Evolutionary conservation across 257 asterid species (phyloP), one percentile per base, ranked within the genome.

Genomic region (Cruciata laevipes): DNA sequence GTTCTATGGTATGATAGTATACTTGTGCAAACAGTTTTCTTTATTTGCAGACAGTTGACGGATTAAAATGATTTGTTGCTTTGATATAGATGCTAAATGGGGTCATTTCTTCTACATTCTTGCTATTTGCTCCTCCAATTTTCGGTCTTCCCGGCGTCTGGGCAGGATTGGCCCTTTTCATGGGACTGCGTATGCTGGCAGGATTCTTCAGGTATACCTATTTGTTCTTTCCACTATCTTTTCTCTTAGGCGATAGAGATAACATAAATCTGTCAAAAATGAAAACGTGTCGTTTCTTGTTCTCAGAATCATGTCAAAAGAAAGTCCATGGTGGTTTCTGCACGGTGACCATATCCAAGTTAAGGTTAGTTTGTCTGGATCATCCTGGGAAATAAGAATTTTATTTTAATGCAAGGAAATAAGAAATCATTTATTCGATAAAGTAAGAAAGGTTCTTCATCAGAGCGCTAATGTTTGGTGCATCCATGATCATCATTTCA

Each of bases 321-420:
- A 37, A 38, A 86, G 97, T 61, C 98, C 98, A 2, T 93, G 98
- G 98, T 93, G 98, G 98, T 93, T 93, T 79, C 80, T 93, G 75
- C 97, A 89, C 71, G 78, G 75, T 49, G 84, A 77, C 72, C 66
- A 71, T 55, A 73, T 74, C 30, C 75, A 66, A 67, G 74, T 77
- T 71, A 71, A 87, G 95, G 91, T 85, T 53, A 65, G 86, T 47
- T 20, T 47, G 53, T 47, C 20, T 3, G 53, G 18, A 47, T 47
- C 53, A 47, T 47, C 51, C 51, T 42, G 51, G 16, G 5, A 42
- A 42, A 42, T 42, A 0, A 3, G n/a, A 2, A 12, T 42, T 42
- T 18, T 11, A 13, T 42, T 12, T n/a, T n/a, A n/a, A n/a, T n/a
- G n/a, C n/a, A n/a, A n/a, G n/a, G n/a, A n/a, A n/a, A n/a, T n/a